Base-by-base conservation (phyloP, 768 basidiomycete species). In the Lactarius hatsudake region DNA sequence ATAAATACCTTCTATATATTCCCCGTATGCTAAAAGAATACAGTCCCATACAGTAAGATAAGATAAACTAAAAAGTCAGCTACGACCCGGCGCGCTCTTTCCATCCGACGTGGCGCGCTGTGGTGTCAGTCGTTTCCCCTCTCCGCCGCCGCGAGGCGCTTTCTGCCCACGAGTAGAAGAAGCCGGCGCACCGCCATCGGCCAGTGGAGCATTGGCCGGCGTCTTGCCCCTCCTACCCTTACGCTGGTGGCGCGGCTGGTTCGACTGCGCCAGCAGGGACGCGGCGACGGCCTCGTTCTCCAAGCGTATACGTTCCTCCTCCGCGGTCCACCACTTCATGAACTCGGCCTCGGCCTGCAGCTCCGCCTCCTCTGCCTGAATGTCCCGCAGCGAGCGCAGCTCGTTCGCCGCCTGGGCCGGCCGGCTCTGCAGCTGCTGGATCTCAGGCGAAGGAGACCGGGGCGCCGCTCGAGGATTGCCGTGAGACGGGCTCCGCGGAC, bases 251-350 rank as follows among this genome's bases (percentile, higher is more conserved):
- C 56, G 61, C 28, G 28, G 28, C 7, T 42, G 23, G 8, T 61
- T 61, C 55, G 51, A 30, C 15, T 42, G 66, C 15, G 59, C 20
- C 51, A 43, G 5, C 53, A 62, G 9, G 0, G 65, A 58, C 23
- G 45, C 61, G 18, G 53, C 56, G 7, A 62, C 61, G 3, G 66
- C 72, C 45, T 58, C 62, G 62, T 80, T 79, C 75, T 90, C 87
- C 40, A 79, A 69, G 69, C 78, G 81, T n/a, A 91, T 75, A 18
- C 90, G 81, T 72, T 84, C 86, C 75, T 94, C 92, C 76, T 96
- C 95, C 8, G 82, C 87, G 1, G 85, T 80, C 93, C 94, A 97
- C 95, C 95, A 97, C 71, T 80, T 83, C 75, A 96, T 75, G 74
- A 97, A 98, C 67, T 91, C 91, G 0, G 20, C 69, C 38, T 71